Conservation (phyloP, 1,139 yeast species). For the Pichia sp. region DNA sequence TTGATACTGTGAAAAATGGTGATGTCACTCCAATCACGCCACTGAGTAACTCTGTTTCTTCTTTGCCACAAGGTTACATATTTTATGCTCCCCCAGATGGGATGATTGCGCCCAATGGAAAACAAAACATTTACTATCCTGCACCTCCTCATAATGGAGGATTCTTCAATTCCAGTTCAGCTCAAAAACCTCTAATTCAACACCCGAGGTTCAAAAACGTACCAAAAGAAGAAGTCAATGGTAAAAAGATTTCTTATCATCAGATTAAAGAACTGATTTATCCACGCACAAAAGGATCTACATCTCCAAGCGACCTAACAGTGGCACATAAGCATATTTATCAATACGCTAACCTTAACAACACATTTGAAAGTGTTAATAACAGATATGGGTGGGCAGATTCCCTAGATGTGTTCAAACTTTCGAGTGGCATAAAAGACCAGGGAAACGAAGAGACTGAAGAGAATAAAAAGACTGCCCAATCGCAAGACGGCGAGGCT, state of each 20-base stretch:
- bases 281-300: constrained; percentile 16
- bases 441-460: neutral
- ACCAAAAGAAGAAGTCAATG: constrained; percentile 15
- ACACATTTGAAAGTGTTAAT: constrained; percentile 21
- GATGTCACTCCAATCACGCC: constrained; percentile 12
- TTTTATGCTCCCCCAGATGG: constrained; percentile 9
- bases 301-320: constrained; percentile 16
- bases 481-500: neutral
- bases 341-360: constrained; percentile 21
- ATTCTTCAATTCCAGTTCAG: neutral
- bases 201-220: constrained; percentile 19
- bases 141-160: neutral
- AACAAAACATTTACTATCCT: constrained; percentile 4
- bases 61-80: constrained; percentile 8
- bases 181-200: neutral
- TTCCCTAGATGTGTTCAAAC: constrained; percentile 18
- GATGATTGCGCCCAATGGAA: constrained; percentile 9
- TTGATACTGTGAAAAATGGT: neutral
- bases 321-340: constrained; percentile 21
- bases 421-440: constrained; percentile 13
- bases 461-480: neutral
- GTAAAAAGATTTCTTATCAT: constrained; percentile 16
- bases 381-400: constrained; percentile 22
- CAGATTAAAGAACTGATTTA: constrained; percentile 20
- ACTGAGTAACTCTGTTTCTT: constrained; percentile 6